phyloP scores from a whole-genome alignment of 2,329 filamentous ascomycete genomes.

The Dactylonectria macrodidyma region DNA sequence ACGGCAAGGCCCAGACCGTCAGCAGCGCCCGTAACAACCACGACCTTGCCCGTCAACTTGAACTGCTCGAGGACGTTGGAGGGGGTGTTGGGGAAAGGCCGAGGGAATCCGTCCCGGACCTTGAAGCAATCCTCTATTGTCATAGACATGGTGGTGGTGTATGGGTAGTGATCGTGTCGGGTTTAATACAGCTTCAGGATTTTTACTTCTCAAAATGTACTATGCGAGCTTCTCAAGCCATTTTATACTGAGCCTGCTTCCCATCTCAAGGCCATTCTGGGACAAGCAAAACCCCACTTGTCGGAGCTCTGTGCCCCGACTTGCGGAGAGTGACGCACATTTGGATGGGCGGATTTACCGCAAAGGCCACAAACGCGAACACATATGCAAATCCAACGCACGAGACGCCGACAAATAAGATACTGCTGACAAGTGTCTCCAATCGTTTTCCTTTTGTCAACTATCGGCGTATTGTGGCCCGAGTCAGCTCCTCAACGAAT shows the following conservation, averaged over 20 bases:
- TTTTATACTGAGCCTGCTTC: constrained; percentile 10
- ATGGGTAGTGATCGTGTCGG: neutral
- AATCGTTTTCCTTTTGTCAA: neutral
- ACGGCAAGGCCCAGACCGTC: constrained; percentile 63
- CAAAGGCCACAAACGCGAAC: neutral
- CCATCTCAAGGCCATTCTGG: constrained; percentile 2
- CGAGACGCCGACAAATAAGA: neutral
- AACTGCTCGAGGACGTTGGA: constrained; percentile 62
- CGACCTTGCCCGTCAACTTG: constrained; percentile 57
- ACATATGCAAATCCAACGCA: neutral
- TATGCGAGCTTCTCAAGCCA: neutral
- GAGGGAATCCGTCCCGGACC: constrained; percentile 44
- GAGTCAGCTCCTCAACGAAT: neutral
- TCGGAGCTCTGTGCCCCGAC: constrained; percentile 30
- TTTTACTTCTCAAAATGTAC: neutral
- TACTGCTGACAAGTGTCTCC: neutral
- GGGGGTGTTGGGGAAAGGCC: constrained; percentile 43
- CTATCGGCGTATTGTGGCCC: neutral
- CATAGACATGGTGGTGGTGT: constrained; percentile 47
- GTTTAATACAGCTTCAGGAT: neutral
- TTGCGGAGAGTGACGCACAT: constrained; percentile 14
- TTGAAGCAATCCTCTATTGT: constrained; percentile 41
- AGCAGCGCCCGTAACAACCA: constrained; percentile 61
- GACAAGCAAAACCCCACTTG: constrained; percentile 10
- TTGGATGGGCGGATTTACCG: constrained; percentile 14